These are phyloP conservation scores for Hordeum marinum DNA, from an alignment of 176 grass and related monocot genomes.

Conservation along the genomic window DNA sequence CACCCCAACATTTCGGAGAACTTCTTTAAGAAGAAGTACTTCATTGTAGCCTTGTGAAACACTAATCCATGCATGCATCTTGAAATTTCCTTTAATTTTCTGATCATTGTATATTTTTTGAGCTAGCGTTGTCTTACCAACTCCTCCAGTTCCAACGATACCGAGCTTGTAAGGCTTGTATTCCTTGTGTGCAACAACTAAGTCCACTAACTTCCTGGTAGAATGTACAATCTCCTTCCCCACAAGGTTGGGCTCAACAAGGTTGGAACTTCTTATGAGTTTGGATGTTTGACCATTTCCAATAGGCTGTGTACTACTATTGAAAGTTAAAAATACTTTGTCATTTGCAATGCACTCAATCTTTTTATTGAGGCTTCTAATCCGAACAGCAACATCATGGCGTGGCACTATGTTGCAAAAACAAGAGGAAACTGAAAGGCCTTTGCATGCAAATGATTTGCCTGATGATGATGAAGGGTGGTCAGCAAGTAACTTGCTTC, in stretches of 20 bases:
- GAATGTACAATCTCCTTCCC: neutral
- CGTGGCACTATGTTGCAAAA: neutral
- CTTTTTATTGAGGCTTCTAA: neutral
- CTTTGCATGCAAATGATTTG: neutral
- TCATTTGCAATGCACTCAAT: neutral
- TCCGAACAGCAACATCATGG: neutral
- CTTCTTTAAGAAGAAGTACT: neutral
- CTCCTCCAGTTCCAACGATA: slow-evolving; percentile 28
- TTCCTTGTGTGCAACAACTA: neutral
- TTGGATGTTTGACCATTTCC: neutral
- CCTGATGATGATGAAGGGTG: neutral
- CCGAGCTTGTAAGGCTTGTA: neutral
- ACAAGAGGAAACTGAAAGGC: neutral
- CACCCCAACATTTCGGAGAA: neutral
- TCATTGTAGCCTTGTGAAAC: slow-evolving; percentile 13
- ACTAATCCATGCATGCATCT: slow-evolving; percentile 17
- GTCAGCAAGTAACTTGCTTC: neutral
- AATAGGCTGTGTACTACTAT: neutral
- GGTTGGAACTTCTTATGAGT: neutral
- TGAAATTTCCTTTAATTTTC: neutral
- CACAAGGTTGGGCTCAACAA: slow-evolving; percentile 31
- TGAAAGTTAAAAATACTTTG: neutral
- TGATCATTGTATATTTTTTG: slow-evolving; percentile 31
- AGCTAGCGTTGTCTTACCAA: slow-evolving; percentile 46
- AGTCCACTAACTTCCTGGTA: neutral